Evolutionary conservation across 2,329 filamentous ascomycete species (phyloP).

Genomic region (Akanthomyces lecanii): DNA sequence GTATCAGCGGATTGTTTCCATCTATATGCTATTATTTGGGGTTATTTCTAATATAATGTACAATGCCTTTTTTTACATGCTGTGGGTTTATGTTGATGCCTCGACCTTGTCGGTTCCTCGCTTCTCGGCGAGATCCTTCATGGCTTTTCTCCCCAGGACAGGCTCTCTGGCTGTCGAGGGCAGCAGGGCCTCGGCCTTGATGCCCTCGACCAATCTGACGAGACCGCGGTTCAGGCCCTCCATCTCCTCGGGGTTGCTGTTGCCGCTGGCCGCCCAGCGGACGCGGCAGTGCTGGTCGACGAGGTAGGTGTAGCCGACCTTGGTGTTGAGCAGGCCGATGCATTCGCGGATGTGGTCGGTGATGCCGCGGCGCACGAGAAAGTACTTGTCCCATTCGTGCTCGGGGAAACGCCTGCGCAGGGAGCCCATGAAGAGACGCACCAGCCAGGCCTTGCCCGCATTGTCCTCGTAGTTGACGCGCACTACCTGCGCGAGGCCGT

Average conservation of each 20-base stretch:
- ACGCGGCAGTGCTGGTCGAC: constrained; percentile 85
- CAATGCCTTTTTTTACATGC: constrained; percentile 3
- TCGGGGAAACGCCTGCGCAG: constrained; percentile 47
- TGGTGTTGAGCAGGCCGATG: constrained; percentile 75
- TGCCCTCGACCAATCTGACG: constrained; percentile 58
- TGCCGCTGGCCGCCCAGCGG: constrained; percentile 85
- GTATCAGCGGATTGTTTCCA: constrained; percentile 35
- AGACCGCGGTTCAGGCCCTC: constrained; percentile 63
- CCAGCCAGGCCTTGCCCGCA: constrained; percentile 56
- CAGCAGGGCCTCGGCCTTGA: constrained; percentile 35
- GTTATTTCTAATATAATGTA: constrained; percentile 15
- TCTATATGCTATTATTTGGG: constrained; percentile 20
- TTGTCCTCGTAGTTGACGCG: constrained; percentile 88
- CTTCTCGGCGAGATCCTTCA: constrained; percentile 15
- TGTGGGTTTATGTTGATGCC: neutral
- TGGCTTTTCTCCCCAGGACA: constrained; percentile 22
- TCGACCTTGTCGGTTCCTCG: neutral
- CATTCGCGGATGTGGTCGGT: constrained; percentile 58
- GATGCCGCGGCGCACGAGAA: constrained; percentile 55
- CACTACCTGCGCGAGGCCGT: constrained; percentile 65
- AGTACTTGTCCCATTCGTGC: constrained; percentile 57
- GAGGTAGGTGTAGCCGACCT: constrained; percentile 91
- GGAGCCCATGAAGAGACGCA: constrained; percentile 52
- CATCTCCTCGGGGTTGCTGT: constrained; percentile 61
- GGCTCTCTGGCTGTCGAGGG: constrained; percentile 33